Percentiles rank a stretch among this genome's conserved stretches.
phyloP scores from a whole-genome alignment of 805 yeast species.

The Saturnispora besseyi region DNA sequence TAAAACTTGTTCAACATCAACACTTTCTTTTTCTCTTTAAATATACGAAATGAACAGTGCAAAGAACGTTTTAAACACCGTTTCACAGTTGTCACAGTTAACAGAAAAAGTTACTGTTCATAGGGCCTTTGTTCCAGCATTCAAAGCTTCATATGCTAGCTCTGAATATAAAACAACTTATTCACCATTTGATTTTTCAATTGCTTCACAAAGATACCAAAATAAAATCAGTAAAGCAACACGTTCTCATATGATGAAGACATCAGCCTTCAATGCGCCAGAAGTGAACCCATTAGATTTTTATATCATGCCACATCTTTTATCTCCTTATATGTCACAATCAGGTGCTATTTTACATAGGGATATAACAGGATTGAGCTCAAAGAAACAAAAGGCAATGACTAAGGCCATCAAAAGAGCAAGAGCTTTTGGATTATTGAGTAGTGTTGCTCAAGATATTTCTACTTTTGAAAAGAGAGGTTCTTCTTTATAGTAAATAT shows the following conservation, averaged over 20 bases:
- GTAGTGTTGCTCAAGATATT: conserved; percentile 61
- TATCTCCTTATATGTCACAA: conserved; percentile 55
- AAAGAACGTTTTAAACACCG: conserved; percentile 6
- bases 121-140: conserved; percentile 30
- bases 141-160: conserved; percentile 26
- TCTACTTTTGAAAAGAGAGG: conserved; percentile 30
- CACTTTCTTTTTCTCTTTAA: not conserved
- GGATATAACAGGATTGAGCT: conserved; percentile 57
- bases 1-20: too few species aligned
- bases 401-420: conserved; percentile 75
- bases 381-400: conserved; percentile 58
- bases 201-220: conserved; percentile 47
- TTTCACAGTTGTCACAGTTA: conserved; percentile 4
- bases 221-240: conserved; percentile 23
- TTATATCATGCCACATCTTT: conserved; percentile 61
- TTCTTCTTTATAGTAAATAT: conserved; percentile 17
- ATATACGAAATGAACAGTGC: not conserved
- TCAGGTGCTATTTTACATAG: conserved; percentile 75
- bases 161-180: conserved; percentile 38
- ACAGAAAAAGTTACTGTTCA: conserved; percentile 10
- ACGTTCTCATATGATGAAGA: conserved; percentile 21
- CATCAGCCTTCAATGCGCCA: conserved; percentile 25
- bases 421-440: conserved; percentile 69
- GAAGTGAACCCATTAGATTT: conserved; percentile 62
- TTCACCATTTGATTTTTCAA: conserved; percentile 75